Percentiles rank a stretch among this genome's conserved stretches.
Conservation (phyloP, 2,329 filamentous ascomycete genomes). For the Colletotrichum australisinense region DNA sequence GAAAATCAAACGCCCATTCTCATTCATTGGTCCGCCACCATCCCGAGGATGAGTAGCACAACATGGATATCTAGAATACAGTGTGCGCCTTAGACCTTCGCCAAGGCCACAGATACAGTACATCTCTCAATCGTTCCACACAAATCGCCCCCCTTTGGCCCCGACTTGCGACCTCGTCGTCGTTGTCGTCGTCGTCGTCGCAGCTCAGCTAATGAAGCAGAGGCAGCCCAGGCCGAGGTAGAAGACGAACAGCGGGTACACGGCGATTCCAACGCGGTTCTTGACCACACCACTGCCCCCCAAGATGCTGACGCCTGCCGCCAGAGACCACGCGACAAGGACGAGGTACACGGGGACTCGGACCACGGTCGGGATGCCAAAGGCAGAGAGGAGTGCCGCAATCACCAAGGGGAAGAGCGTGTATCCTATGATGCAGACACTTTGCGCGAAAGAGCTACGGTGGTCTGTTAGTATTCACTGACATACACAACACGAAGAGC, state of each 20-base stretch:
- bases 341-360: slow-evolving; percentile 92
- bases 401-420: slow-evolving; percentile 97
- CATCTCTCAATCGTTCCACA: neutral
- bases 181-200: neutral
- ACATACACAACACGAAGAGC: slow-evolving; percentile 4
- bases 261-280: slow-evolving; percentile 92
- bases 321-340: slow-evolving; percentile 91
- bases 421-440: slow-evolving; percentile 97
- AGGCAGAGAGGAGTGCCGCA: slow-evolving; percentile 86
- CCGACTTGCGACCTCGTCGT: neutral
- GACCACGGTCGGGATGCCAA: slow-evolving; percentile 82
- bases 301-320: slow-evolving; percentile 94
- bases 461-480: slow-evolving; percentile 25
- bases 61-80: slow-evolving; percentile 31
- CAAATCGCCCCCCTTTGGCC: neutral
- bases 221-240: slow-evolving; percentile 93
- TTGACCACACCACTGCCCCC: slow-evolving; percentile 95
- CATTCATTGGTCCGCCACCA: neutral
- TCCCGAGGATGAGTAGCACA: neutral
- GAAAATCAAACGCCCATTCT: neutral
- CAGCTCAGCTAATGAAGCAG: slow-evolving; percentile 89
- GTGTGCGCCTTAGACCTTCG: neutral
- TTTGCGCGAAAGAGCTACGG: slow-evolving; percentile 93
- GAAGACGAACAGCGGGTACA: slow-evolving; percentile 95
- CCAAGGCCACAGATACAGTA: neutral